phyloP scores from a whole-genome alignment of 139 green algal species.

The Tetradesmus lagerheimii region DNA sequence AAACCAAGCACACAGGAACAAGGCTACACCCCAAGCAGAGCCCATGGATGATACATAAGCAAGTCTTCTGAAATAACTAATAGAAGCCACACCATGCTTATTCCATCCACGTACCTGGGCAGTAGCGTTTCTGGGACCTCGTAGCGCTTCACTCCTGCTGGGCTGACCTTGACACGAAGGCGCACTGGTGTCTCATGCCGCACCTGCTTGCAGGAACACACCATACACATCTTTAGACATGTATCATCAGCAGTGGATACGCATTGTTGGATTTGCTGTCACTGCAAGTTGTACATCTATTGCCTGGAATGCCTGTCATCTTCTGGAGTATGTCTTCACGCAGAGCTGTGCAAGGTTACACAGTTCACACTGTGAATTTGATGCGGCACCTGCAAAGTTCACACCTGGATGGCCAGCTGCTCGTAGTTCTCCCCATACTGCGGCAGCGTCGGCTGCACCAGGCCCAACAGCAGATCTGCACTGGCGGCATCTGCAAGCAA shows the following conservation, averaged over 20 bases:
- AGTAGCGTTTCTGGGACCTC: slow-evolving; percentile 28
- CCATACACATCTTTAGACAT: too few relatives aligned
- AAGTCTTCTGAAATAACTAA: too few relatives aligned
- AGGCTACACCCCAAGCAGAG: too few relatives aligned
- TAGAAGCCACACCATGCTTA: background rate
- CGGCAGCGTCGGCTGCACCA: slow-evolving; percentile 18
- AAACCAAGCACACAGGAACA: too few relatives aligned
- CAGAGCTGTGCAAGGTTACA: background rate
- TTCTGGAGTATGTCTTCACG: background rate
- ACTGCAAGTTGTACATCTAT: too few relatives aligned
- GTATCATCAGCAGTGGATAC: too few relatives aligned
- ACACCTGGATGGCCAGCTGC: background rate
- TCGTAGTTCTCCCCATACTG: slow-evolving; percentile 13
- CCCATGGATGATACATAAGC: too few relatives aligned
- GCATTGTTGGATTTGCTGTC: too few relatives aligned
- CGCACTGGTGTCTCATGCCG: slow-evolving; percentile 1
- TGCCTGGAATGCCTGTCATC: too few relatives aligned
- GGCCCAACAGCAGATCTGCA: background rate
- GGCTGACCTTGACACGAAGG: slow-evolving; percentile 28
- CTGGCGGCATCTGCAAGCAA: background rate
- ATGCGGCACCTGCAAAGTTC: background rate
- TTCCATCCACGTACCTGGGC: background rate
- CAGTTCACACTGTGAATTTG: background rate
- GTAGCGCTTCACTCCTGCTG: background rate
- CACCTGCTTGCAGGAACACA: background rate